phyloP scores from a whole-genome alignment of 441 rosid genomes.

The Populus hybrid region DNA sequence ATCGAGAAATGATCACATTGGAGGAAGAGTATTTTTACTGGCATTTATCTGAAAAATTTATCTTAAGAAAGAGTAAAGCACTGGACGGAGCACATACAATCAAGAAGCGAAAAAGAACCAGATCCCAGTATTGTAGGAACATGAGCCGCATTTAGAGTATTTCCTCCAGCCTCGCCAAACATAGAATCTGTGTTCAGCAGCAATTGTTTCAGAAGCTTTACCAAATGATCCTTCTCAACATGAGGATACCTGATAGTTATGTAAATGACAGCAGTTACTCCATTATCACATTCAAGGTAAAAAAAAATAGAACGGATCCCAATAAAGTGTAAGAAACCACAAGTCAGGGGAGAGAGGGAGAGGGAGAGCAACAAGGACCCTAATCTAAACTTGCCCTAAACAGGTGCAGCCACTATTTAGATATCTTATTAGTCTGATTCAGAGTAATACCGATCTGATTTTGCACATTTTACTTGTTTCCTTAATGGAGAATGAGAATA shows the following conservation, averaged over 20 bases:
- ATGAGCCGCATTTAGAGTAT: constrained; percentile 66
- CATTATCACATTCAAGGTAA: not conserved
- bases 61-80: constrained; percentile 7
- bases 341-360: too few species aligned
- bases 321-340: not conserved
- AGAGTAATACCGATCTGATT: too few species aligned
- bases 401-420: not conserved
- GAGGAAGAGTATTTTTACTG: constrained; percentile 11
- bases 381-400: constrained; percentile 7
- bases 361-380: not conserved
- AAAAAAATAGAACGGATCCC: not conserved
- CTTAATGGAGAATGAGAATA: not conserved
- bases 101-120: constrained; percentile 83
- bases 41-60: constrained; percentile 7
- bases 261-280: constrained; percentile 26
- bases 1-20: not conserved
- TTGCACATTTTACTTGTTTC: too few species aligned
- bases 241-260: constrained; percentile 75
- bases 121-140: constrained; percentile 89
- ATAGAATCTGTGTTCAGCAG: constrained; percentile 50
- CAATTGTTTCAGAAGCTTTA: constrained; percentile 91
- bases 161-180: constrained; percentile 39
- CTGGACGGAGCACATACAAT: constrained; percentile 49
- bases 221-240: constrained; percentile 84
- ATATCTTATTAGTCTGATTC: too few species aligned